Evolutionary conservation across 2,329 filamentous ascomycete genomes (phyloP).

Genomic region (Sporothrix brasiliensis): DNA sequence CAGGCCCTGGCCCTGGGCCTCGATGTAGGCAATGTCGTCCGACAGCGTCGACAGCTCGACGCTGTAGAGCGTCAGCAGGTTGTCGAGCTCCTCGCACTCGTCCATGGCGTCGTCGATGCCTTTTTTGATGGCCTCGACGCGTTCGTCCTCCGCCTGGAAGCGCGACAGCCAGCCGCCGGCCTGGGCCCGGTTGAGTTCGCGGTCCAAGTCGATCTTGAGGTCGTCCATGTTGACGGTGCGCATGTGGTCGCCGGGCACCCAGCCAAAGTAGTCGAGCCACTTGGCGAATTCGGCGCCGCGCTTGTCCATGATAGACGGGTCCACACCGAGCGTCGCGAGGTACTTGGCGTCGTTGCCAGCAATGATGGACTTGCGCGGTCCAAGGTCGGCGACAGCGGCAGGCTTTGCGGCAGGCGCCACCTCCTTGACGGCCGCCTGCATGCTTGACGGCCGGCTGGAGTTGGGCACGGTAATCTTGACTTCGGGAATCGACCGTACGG

Average conservation of each 20-base stretch:
- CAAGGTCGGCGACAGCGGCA: conserved; percentile 38
- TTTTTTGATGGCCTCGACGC: conserved; percentile 80
- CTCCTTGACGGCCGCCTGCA: conserved; percentile 48
- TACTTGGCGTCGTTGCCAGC: conserved; percentile 78
- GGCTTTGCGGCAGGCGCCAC: neutral
- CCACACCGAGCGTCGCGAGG: conserved; percentile 74
- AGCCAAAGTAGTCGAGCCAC: conserved; percentile 84
- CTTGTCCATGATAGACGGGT: conserved; percentile 73
- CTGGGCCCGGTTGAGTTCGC: conserved; percentile 87
- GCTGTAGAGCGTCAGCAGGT: conserved; percentile 88
- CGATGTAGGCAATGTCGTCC: conserved; percentile 95
- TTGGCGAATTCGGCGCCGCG: conserved; percentile 78
- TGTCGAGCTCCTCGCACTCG: conserved; percentile 95
- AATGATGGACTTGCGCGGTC: conserved; percentile 62
- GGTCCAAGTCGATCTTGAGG: conserved; percentile 78
- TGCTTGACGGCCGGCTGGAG: conserved; percentile 47
- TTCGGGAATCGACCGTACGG: conserved; percentile 58
- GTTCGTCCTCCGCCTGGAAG: conserved; percentile 82
- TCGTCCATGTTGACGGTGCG: conserved; percentile 75
- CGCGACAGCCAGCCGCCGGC: conserved; percentile 90
- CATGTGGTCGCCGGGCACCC: conserved; percentile 75
- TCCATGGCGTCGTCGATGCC: conserved; percentile 88
- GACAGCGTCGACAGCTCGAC: conserved; percentile 94
- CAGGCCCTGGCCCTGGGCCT: conserved; percentile 93
- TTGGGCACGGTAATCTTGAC: conserved; percentile 60